A percentile compares a stretch with the other conserved stretches of the same genome.
Conservation (phyloP, 148 eudicot species). For the Rhododendron simsii region DNA sequence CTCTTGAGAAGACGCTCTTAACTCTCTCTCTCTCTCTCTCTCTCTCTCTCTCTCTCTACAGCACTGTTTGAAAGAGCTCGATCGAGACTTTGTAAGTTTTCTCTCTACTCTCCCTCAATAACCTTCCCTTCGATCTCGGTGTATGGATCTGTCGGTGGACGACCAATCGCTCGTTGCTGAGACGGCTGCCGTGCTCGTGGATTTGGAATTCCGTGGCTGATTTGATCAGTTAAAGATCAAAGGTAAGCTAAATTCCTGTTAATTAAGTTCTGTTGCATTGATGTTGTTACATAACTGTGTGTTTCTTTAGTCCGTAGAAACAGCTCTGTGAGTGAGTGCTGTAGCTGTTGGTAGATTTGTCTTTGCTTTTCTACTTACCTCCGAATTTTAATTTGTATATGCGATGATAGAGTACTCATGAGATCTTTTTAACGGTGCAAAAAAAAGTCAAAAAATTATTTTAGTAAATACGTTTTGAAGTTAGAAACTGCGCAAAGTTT, state of each 20-base stretch:
- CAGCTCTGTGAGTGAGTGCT: not conserved
- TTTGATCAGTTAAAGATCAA: not conserved
- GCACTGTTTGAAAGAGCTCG: no score
- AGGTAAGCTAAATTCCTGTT: slow-evolving; percentile 1
- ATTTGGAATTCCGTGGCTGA: not conserved
- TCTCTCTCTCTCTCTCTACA: not conserved
- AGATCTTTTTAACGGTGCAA: not conserved
- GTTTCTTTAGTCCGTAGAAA: not conserved
- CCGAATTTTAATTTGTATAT: not conserved
- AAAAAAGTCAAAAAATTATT: no score
- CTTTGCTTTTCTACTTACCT: not conserved
- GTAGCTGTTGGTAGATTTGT: not conserved
- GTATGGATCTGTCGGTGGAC: not conserved
- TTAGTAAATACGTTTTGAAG: not conserved
- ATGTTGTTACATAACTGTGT: not conserved
- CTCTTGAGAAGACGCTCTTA: not conserved
- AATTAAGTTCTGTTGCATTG: not conserved
- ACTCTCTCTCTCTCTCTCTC: no score
- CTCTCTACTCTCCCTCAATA: not conserved
- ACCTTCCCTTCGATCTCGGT: not conserved
- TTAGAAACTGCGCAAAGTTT: not conserved
- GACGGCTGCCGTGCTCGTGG: not conserved
- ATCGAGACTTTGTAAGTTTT: not conserved
- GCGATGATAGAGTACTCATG: not conserved
- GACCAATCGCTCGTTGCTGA: not conserved